phyloP scores from a whole-genome alignment of 164 flowering plant species.

The Stephania cephalantha region DNA sequence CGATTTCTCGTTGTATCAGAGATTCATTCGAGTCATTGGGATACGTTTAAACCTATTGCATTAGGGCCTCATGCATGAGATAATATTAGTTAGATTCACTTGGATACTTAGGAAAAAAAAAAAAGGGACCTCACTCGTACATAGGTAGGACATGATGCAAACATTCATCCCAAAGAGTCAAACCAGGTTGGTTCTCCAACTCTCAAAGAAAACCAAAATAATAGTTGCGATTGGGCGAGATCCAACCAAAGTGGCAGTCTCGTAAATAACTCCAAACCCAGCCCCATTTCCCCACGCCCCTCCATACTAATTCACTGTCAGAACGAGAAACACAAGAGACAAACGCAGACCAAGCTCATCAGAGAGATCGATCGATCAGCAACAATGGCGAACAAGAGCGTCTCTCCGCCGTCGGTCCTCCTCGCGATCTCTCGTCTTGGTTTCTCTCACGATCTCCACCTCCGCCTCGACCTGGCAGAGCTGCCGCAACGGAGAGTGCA shows the following conservation, averaged over 20 bases:
- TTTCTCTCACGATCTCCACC: slow-evolving; percentile 1
- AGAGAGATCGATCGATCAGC: background rate
- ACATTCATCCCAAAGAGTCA: too few relatives aligned
- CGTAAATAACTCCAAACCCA: slow-evolving; percentile 6
- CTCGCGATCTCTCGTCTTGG: slow-evolving; percentile 3
- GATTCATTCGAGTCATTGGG: too few relatives aligned
- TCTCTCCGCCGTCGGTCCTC: background rate
- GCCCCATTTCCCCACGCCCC: slow-evolving; percentile 1
- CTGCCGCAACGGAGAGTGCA: slow-evolving; percentile 48
- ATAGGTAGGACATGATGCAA: too few relatives aligned
- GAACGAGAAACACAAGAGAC: background rate
- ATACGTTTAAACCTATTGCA: too few relatives aligned
- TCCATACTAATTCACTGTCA: background rate
- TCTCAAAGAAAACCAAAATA: too few relatives aligned
- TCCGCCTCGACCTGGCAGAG: slow-evolving; percentile 42
- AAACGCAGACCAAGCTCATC: background rate
- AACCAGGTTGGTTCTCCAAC: too few relatives aligned
- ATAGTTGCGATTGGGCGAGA: background rate
- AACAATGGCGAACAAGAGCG: slow-evolving; percentile 1
- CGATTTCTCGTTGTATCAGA: too few relatives aligned
- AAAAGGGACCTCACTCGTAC: too few relatives aligned
- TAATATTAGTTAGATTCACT: too few relatives aligned
- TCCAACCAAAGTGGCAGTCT: slow-evolving; percentile 10
- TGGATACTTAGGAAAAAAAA: too few relatives aligned
- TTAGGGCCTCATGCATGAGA: too few relatives aligned